phyloP scores from a whole-genome alignment of 2,329 filamentous ascomycete species.

The Ambrosiella cleistominuta region DNA sequence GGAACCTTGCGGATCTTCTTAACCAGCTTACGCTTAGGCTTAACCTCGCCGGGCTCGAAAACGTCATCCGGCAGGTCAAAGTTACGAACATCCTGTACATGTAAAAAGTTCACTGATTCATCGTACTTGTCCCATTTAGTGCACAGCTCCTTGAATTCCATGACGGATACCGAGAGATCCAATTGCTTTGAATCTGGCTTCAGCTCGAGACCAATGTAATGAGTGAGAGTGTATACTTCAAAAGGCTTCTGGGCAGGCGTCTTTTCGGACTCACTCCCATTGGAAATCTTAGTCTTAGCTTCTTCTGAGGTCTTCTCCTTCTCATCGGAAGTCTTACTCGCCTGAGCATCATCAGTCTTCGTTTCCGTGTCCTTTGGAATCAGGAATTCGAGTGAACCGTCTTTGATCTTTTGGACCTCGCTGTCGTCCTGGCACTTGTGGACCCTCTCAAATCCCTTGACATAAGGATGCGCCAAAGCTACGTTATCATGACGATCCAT shows the following conservation, averaged over 20 bases:
- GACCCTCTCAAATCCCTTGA: slow-evolving; percentile 74
- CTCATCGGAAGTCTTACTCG: slow-evolving; percentile 4
- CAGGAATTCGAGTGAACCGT: slow-evolving; percentile 32
- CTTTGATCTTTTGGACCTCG: slow-evolving; percentile 35
- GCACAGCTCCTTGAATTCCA: slow-evolving; percentile 74
- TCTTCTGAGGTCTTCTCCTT: neutral
- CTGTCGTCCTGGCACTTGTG: slow-evolving; percentile 47
- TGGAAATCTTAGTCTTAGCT: neutral
- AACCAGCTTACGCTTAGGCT: slow-evolving; percentile 41
- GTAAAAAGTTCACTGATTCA: slow-evolving; percentile 56
- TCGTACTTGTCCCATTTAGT: slow-evolving; percentile 60
- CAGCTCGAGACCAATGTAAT: slow-evolving; percentile 81
- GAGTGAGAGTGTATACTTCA: slow-evolving; percentile 67
- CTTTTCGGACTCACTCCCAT: neutral
- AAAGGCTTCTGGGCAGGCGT: slow-evolving; percentile 18
- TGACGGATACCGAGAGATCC: slow-evolving; percentile 65
- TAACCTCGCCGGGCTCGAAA: slow-evolving; percentile 63
- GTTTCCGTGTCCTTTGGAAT: slow-evolving; percentile 17
- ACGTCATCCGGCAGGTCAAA: slow-evolving; percentile 79
- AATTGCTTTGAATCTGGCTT: slow-evolving; percentile 58
- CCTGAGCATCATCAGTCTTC: slow-evolving; percentile 19
- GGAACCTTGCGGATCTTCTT: slow-evolving; percentile 19
- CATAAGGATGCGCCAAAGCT: slow-evolving; percentile 73
- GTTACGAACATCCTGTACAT: slow-evolving; percentile 69
- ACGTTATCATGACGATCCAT: slow-evolving; percentile 70